Conservation (phyloP, 2,329 filamentous ascomycete species). For the Fragosphaeria purpurea region DNA sequence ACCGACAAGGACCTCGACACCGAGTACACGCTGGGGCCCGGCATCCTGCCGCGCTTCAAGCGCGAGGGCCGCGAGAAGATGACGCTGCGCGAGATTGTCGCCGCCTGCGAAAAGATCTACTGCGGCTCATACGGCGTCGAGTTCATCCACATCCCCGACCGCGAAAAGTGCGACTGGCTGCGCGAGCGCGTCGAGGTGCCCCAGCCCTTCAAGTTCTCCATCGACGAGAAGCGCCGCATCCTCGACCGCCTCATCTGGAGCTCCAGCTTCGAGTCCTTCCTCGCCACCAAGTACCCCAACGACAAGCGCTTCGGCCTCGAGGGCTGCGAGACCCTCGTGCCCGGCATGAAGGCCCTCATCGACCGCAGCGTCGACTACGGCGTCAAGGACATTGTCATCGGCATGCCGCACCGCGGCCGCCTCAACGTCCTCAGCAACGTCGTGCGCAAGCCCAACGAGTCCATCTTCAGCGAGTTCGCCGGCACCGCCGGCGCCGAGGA, state of each 20-base stretch:
- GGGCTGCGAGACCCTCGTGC: constrained; percentile 91
- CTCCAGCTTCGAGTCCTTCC: constrained; percentile 91
- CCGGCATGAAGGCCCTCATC: constrained; percentile 98
- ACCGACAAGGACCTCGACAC: constrained; percentile 87
- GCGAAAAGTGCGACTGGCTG: constrained; percentile 97
- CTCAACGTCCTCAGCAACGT: constrained; percentile 98
- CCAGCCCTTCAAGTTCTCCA: constrained; percentile 89
- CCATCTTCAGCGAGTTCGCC: constrained; percentile 97
- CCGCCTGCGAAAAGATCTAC: constrained; percentile 88
- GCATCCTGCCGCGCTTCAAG: constrained; percentile 90
- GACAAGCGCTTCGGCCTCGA: constrained; percentile 99
- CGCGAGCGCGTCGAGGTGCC: constrained; percentile 91
- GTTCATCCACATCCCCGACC: constrained; percentile 97
- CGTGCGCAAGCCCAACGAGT: constrained; percentile 97
- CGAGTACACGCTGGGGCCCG: constrained; percentile 85
- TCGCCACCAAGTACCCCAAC: constrained; percentile 96
- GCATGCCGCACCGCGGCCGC: constrained; percentile 98
- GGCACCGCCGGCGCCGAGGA: constrained; percentile 80
- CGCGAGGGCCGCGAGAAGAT: constrained; percentile 85
- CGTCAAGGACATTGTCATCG: constrained; percentile 98
- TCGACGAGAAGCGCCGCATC: constrained; percentile 96
- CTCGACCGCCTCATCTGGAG: constrained; percentile 97
- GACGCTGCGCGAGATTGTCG: constrained; percentile 90
- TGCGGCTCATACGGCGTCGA: constrained; percentile 96
- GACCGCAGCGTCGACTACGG: constrained; percentile 97